Evolutionary conservation across 306 rosid genomes (phyloP), one percentile per base, ranked within the genome.

Genomic region (Macrotyloma uniflorum): DNA sequence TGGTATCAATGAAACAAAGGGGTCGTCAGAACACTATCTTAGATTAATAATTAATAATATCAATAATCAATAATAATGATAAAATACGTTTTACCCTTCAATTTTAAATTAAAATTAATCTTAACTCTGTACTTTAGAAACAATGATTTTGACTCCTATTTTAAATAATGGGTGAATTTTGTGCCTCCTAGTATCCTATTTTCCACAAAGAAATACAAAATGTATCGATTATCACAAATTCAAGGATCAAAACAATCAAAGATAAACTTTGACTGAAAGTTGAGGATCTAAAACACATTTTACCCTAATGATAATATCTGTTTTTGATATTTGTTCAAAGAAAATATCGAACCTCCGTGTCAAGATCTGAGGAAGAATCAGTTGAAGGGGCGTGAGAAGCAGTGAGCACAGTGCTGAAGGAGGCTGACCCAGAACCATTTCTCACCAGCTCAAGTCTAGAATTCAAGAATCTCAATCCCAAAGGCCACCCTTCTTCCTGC

Each of bases 401-500:
- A 72, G 88, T 85, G 70, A 90, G 83, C 84, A 88, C 65, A 78
- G 90, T 87, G 79, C 79, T 87, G 92, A 87, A 90, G 47, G 91
- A 88, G 79, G 80, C 61, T 72, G 94, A 88, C 43, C 85, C 86
- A 64, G 89, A 81, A 49, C 51, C 85, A 73, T 59, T 82, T 82
- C 89, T 83, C 59, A 77, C 79, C 64, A 89, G 38, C 67, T 88
- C 89, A 79, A 90, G 81, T 78, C 93, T 88, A 6, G 89, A 85
- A 71, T 88, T 90, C 62, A 93, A 88, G 49, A 87, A 80, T 80
- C 96, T 81, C 83, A 91, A 80, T 53, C 98, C 96, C 70, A 93
- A 63, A 62, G 98, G 98, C 97, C 97, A 91, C 46, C 97, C 94
- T 65, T 87, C 93, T 43, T 91, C 90, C 94, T 89, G 53, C 82